A percentile compares a stretch with the other conserved stretches of the same genome.
phyloP scores from a whole-genome alignment of 2,329 filamentous ascomycete genomes.

The Fusarium beomiforme region DNA sequence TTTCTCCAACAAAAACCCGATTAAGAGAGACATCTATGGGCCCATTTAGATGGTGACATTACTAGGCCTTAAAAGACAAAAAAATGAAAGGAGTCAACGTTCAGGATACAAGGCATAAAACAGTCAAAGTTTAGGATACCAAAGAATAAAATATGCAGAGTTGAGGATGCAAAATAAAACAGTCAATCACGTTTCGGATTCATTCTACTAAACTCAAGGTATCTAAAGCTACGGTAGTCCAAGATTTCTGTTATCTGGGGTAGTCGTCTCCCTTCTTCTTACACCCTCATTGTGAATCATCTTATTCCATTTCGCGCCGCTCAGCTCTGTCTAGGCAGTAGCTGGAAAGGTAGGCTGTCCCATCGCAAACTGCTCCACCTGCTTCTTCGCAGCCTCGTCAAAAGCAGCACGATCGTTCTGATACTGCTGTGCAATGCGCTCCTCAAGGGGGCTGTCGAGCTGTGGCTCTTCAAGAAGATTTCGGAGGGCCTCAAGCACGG shows the following conservation, averaged over 20 bases:
- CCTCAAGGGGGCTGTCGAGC: slow-evolving; percentile 89
- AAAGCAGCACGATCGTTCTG: slow-evolving; percentile 74
- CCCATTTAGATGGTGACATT: too few species aligned
- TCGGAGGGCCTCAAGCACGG: slow-evolving; percentile 81
- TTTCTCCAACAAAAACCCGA: too few species aligned
- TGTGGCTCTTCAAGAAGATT: slow-evolving; percentile 82
- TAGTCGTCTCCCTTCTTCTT: not conserved
- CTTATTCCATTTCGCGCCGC: not conserved
- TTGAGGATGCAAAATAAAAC: not conserved
- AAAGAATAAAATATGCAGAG: too few species aligned
- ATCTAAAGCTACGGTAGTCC: not conserved
- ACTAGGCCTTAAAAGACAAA: too few species aligned
- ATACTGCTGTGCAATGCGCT: slow-evolving; percentile 86
- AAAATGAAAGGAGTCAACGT: too few species aligned
- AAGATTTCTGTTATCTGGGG: not conserved
- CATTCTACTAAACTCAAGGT: not conserved
- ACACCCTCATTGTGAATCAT: too few species aligned
- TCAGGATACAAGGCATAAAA: too few species aligned
- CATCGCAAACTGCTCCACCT: slow-evolving; percentile 78
- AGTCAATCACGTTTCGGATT: too few species aligned
- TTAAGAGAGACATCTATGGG: too few species aligned
- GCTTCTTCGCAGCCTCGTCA: slow-evolving; percentile 78
- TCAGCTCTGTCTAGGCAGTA: slow-evolving; percentile 14
- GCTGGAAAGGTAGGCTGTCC: slow-evolving; percentile 50
- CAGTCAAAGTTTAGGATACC: too few species aligned